Evolutionary conservation across 345 rosid genomes (phyloP).

Genomic region (Cardamine resedifolia): DNA sequence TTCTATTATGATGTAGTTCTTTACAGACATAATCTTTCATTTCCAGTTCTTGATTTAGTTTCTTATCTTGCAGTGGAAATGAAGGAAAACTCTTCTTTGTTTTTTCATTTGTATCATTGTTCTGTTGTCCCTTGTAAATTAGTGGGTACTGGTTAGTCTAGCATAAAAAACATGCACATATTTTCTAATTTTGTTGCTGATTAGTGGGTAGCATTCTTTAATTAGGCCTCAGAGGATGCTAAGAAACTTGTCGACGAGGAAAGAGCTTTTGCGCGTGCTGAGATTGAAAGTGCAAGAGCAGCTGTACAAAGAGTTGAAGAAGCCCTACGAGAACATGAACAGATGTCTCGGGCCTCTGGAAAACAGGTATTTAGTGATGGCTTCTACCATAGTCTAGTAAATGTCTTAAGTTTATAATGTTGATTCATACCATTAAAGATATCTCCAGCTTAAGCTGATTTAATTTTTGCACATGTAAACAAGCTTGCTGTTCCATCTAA

Average conservation of each 20-base stretch:
- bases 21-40: neutral
- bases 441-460: slow-evolving; percentile 2
- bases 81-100: neutral
- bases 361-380: slow-evolving; percentile 48
- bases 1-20: neutral
- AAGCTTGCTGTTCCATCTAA: neutral
- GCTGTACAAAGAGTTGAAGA: slow-evolving; percentile 98
- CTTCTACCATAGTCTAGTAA: neutral
- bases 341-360: slow-evolving; percentile 69
- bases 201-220: slow-evolving; percentile 24
- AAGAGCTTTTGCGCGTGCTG: slow-evolving; percentile 92
- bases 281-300: slow-evolving; percentile 97
- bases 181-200: slow-evolving; percentile 21
- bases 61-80: neutral
- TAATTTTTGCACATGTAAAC: slow-evolving; percentile 12
- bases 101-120: neutral
- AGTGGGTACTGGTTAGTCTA: neutral
- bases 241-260: slow-evolving; percentile 94
- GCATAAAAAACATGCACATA: neutral
- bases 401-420: slow-evolving; percentile 1
- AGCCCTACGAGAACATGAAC: slow-evolving; percentile 85
- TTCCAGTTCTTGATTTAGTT: neutral
- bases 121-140: neutral
- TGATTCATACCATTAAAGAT: neutral
- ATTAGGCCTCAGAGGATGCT: slow-evolving; percentile 97